Evolutionary conservation across 2,329 filamentous ascomycete species (phyloP), one percentile per base, ranked within the genome.

Genomic region (Aspergillus hiratsukae): DNA sequence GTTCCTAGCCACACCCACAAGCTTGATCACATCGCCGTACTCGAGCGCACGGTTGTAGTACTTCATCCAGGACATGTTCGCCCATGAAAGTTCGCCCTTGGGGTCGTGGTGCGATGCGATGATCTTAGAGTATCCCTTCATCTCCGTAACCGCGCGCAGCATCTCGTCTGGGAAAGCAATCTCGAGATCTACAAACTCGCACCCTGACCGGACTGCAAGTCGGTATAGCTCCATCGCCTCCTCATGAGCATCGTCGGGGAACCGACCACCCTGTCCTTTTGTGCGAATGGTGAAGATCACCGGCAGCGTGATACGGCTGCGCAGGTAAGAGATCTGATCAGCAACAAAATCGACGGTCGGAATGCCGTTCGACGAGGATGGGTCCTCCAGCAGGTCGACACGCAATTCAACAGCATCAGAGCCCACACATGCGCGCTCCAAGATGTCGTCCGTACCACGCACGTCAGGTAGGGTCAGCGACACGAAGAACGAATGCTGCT

Each of bases 41-140:
- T 95, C 89, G 14, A 97, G 78, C 17, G 93, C 93, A 67, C 86
- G 86, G 75, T 97, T 97, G 80, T 96, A 97, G 75, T 86, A 87
- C 28, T 87, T 83, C 55, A 94, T 86, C 93, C 94, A 99, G 0
- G 90, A 90, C n/a, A 90, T 91, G 64, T 95, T 92, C 61, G 81
- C 86, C 94, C 94, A 99, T 1, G 90, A 93, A 19, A 97, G 79
- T 23, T 81, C 79, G 8, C 88, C 88, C 55, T 83, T 77, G 0
- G 91, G 90, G 70, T 99, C 94, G 71, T 99, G 94, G 71, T 99
- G 93, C 0, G 94, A 99, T 8, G 93, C 91, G 65, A 99, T 96
- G 68, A 99, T 89, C 59, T 86, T 88, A 1, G 90, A 91, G 61
- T 83, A 81, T 2, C 87, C 87, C 71, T 90, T 88, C 61, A 80